Conservation (phyloP, 352 stramenopile genomes). For the Pythium pyrilobum region DNA sequence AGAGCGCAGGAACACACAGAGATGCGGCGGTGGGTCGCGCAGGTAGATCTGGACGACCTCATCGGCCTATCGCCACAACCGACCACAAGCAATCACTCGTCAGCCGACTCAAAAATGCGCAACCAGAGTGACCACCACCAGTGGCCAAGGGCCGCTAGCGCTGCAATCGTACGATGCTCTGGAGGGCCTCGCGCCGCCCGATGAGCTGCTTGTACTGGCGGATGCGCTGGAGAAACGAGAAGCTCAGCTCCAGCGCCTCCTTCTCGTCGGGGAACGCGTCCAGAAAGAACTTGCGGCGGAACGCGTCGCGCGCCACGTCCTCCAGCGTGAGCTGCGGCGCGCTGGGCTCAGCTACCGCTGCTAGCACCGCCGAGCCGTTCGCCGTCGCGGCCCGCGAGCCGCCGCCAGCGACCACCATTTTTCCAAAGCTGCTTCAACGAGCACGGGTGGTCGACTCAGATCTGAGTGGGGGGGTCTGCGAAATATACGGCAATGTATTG, state of each 20-base stretch:
- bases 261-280: slow-evolving; percentile 49
- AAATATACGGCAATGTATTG: no score
- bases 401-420: no score
- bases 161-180: slow-evolving; percentile 25
- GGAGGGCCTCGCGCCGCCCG: slow-evolving; percentile 38
- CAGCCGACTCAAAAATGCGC: neutral
- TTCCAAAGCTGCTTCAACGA: neutral
- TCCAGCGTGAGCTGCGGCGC: slow-evolving; percentile 37
- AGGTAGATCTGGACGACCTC: slow-evolving; percentile 41
- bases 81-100: neutral
- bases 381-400: no score
- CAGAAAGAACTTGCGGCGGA: slow-evolving; percentile 53
- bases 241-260: slow-evolving; percentile 47
- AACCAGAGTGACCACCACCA: no score
- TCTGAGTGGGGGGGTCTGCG: no score
- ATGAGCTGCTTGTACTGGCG: slow-evolving; percentile 56
- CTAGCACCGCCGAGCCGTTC: neutral
- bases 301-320: slow-evolving; percentile 48
- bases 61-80: slow-evolving; percentile 27
- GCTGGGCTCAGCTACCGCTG: no score
- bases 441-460: no score
- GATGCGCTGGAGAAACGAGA: slow-evolving; percentile 49
- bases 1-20: slow-evolving; percentile 19
- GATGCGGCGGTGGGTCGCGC: slow-evolving; percentile 20
- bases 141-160: no score